Percentiles rank a stretch among this genome's conserved stretches.
Conservation (phyloP, 306 rosid species). For the Inga leiocalycina region DNA sequence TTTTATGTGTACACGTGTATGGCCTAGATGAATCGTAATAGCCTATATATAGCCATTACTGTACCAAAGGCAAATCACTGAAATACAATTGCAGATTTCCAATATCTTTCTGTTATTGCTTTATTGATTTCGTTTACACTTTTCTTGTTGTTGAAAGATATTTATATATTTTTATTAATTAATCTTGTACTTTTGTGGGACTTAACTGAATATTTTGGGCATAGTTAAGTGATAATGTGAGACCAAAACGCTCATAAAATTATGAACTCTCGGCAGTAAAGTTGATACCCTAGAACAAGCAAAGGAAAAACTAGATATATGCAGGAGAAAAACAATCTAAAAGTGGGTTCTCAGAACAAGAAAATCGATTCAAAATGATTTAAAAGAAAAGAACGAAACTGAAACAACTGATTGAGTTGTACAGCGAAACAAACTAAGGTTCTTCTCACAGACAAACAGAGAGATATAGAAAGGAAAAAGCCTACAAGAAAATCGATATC, state of each 20-base stretch:
- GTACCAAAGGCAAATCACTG: too few species aligned
- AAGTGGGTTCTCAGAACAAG: conserved; percentile 27
- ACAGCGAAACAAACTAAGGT: not conserved
- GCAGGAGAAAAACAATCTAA: not conserved
- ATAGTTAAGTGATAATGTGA: too few species aligned
- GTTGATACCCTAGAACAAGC: conserved; percentile 15
- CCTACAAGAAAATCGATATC: not conserved
- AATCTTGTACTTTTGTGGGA: too few species aligned
- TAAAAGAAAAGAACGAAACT: conserved; percentile 10
- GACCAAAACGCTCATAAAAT: conserved; percentile 42
- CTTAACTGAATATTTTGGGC: too few species aligned
- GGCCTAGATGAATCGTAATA: too few species aligned
- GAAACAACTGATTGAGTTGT: conserved; percentile 20
- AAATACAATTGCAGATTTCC: too few species aligned
- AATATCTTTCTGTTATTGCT: too few species aligned
- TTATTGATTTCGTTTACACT: too few species aligned
- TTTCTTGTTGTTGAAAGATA: too few species aligned
- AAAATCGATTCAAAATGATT: conserved; percentile 7
- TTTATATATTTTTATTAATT: too few species aligned
- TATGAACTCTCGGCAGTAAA: conserved; percentile 12
- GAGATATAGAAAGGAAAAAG: not conserved
- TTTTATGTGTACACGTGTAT: too few species aligned
- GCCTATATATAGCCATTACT: too few species aligned
- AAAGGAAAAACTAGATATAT: conserved; percentile 19
- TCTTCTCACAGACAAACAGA: not conserved